Base-by-base conservation (phyloP, 2,329 filamentous ascomycete genomes). In the Simplicillium sp. region DNA sequence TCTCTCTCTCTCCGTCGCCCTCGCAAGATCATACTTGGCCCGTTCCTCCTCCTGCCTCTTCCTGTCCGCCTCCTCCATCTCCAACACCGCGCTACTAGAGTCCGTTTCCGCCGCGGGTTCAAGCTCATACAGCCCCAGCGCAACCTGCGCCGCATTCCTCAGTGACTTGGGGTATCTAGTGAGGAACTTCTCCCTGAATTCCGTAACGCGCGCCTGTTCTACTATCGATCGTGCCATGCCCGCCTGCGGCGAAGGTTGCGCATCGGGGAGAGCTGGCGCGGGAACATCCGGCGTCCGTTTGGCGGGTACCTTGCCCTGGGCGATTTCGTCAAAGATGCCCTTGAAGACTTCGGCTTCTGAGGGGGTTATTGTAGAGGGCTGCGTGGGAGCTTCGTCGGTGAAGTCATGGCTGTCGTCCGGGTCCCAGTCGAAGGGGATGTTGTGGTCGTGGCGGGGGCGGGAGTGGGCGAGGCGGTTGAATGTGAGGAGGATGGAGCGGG, bases 271-370 rank as follows among this genome's bases (percentile, higher is more conserved):
- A 33, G n/a, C 36, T 20, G 38, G 36, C 6, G 43, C 25, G 14
- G 46, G 6, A 13, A 6, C 36, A 33, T 46, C 36, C n/a, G 48
- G 49, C 38, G 50, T 55, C 42, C 48, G 55, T n/a, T 46, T 34
- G 9, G 43, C 44, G 2, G 57, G 56, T 50, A 63, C 56, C 28
- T 53, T 57, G 3, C 60, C 61, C 31, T 58, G 48, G 1, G 61
- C 53, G 35, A 68, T 66, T 28, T 67, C 62, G 35, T 64, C 58
- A 36, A 73, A 70, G 35, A 82, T 80, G 39, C 77, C 67, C 39
- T 68, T 64, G 48, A 82, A 82, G 39, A 81, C 73, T 38, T 67
- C 63, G 20, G 71, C 66, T 52, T 82, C 78, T 0, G 62, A 53
- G 0, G 70, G 70, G 0, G 78, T 82, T 37, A 82, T 76, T 5